A percentile compares a stretch with the other conserved stretches of the same genome.
Conservation (phyloP, 2,329 filamentous ascomycete species). For the Fusarium sulawesiense region DNA sequence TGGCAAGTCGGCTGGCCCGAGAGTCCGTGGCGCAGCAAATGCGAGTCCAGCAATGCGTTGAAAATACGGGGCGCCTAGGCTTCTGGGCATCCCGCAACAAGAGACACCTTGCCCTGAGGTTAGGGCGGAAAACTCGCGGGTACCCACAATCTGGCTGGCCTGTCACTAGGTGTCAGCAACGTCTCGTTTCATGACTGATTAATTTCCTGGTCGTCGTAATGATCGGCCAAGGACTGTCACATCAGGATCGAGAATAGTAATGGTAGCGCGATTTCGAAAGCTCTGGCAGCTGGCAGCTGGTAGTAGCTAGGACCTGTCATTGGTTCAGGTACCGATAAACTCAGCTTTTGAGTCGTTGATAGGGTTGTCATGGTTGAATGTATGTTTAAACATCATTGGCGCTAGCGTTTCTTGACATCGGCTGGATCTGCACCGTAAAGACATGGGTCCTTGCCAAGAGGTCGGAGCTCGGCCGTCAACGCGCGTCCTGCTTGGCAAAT, state of each 20-base stretch:
- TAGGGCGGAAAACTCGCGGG: constrained; percentile 36
- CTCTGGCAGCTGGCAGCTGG: background rate
- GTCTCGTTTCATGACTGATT: constrained; percentile 24
- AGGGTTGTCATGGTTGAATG: constrained; percentile 44
- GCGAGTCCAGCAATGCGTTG: constrained; percentile 43
- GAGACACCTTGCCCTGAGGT: constrained; percentile 39
- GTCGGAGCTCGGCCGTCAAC: constrained; percentile 47
- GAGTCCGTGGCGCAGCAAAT: constrained; percentile 45
- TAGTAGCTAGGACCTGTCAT: background rate
- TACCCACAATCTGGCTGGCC: constrained; percentile 37
- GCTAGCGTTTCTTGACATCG: constrained; percentile 43
- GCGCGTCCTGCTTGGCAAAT: constrained; percentile 48
- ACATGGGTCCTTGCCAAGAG: constrained; percentile 47
- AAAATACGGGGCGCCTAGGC: constrained; percentile 44
- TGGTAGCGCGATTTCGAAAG: background rate
- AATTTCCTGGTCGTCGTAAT: background rate
- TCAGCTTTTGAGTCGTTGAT: constrained; percentile 36
- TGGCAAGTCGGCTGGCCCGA: constrained; percentile 47
- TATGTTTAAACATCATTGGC: constrained; percentile 45
- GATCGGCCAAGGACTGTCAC: background rate
- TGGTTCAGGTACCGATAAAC: constrained; percentile 20
- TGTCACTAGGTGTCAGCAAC: constrained; percentile 30
- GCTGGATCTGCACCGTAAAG: constrained; percentile 47
- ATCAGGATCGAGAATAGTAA: background rate
- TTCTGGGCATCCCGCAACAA: constrained; percentile 43